Percentiles rank a stretch among this genome's conserved stretches.
Evolutionary conservation across 2,329 filamentous ascomycete species (phyloP).

Genomic region (Ceratocystis smalleyi): DNA sequence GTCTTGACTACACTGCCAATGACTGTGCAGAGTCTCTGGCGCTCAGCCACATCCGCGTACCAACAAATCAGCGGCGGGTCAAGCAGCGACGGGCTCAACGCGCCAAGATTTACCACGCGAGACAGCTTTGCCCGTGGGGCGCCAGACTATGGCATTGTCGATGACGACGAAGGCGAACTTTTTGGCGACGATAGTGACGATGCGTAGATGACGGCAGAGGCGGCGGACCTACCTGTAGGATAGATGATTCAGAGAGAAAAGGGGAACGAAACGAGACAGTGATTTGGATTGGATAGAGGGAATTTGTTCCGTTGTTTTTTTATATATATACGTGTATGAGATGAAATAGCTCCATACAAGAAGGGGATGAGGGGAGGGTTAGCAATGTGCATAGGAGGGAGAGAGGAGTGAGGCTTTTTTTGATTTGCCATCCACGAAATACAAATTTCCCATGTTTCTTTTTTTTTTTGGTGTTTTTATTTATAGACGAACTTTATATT

Average conservation of each 20-base stretch:
- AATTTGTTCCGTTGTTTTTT: not conserved
- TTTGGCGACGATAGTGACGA: slow-evolving; percentile 89
- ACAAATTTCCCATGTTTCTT: not conserved
- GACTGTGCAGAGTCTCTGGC: slow-evolving; percentile 57
- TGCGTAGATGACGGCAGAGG: slow-evolving; percentile 34
- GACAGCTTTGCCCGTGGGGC: slow-evolving; percentile 76
- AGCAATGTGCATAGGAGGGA: too few species aligned
- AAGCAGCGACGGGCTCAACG: slow-evolving; percentile 32
- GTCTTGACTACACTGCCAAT: slow-evolving; percentile 51
- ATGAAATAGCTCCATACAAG: not conserved
- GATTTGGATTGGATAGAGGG: not conserved
- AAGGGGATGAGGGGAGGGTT: not conserved
- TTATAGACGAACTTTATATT: not conserved
- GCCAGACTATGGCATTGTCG: slow-evolving; percentile 76
- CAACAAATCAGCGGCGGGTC: slow-evolving; percentile 35
- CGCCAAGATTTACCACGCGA: slow-evolving; percentile 67
- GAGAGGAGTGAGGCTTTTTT: not conserved
- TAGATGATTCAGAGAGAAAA: not conserved
- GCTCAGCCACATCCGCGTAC: slow-evolving; percentile 39
- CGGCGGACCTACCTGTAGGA: not conserved
- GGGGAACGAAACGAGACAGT: not conserved
- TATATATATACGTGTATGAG: not conserved
- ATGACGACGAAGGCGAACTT: slow-evolving; percentile 87
- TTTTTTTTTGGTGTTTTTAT: not conserved
- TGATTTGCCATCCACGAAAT: not conserved